Conservation (phyloP, 306 rosid genomes). For the Quercus ilex region DNA sequence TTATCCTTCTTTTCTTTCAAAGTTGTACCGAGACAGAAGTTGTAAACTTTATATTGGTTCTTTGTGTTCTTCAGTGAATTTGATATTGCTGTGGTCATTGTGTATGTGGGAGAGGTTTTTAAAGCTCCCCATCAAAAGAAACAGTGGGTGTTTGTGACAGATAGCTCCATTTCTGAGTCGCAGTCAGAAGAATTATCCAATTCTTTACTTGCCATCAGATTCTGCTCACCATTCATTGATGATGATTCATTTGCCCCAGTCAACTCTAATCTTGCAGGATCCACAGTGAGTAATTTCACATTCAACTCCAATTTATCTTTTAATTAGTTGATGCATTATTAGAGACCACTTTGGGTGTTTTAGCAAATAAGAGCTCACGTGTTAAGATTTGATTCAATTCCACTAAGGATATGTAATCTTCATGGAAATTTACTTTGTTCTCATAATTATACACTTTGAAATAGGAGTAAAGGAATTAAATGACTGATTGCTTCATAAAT, state of each 20-base stretch:
- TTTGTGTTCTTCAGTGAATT: constrained; percentile 57
- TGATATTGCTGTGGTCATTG: constrained; percentile 67
- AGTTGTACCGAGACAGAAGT: constrained; percentile 7
- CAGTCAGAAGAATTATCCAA: constrained; percentile 34
- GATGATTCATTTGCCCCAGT: constrained; percentile 53
- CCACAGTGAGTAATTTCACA: constrained; percentile 45
- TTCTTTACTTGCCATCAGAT: constrained; percentile 80
- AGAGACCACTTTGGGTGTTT: not conserved
- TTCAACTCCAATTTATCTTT: constrained; percentile 1
- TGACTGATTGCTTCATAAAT: not conserved
- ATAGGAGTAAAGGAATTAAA: not conserved
- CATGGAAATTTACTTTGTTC: not conserved
- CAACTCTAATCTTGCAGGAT: constrained; percentile 67
- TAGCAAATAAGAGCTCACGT: not conserved
- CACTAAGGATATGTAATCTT: not conserved
- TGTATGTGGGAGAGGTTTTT: constrained; percentile 73
- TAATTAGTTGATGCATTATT: not conserved
- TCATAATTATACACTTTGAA: not conserved
- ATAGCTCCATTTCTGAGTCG: constrained; percentile 56
- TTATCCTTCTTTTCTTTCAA: not conserved
- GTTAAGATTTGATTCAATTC: not conserved
- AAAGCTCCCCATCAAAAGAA: constrained; percentile 51
- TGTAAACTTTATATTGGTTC: constrained; percentile 14
- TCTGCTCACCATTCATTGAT: constrained; percentile 52
- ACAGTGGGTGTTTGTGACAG: constrained; percentile 90